A percentile compares a stretch with the other conserved stretches of the same genome.
These are phyloP conservation scores for Cruciata laevipes DNA, from an alignment of 257 asterid species.

Conservation along the genomic window DNA sequence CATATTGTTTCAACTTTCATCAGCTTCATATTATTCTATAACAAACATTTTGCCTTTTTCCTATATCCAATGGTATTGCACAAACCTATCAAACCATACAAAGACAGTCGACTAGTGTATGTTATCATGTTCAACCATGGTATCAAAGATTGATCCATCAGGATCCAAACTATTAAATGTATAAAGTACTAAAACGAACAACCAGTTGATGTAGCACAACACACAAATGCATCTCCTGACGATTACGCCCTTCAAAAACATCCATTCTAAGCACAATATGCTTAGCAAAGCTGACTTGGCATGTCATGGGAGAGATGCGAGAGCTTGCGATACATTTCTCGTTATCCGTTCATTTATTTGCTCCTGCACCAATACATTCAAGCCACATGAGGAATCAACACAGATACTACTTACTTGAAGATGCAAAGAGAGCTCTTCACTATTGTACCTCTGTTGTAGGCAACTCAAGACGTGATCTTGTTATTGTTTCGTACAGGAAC, in stretches of 20 bases:
- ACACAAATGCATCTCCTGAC: too few species aligned
- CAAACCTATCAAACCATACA: not conserved
- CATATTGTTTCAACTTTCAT: too few species aligned
- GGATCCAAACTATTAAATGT: not conserved
- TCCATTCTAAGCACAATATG: too few species aligned
- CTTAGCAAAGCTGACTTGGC: not conserved
- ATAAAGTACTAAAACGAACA: not conserved
- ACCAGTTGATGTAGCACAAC: not conserved
- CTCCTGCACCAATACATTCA: conserved; percentile 45
- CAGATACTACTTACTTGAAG: not conserved
- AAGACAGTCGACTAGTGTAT: not conserved
- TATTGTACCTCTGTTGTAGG: conserved; percentile 46
- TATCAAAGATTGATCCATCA: not conserved
- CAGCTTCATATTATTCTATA: not conserved
- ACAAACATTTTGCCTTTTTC: not conserved
- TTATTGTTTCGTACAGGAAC: conserved; percentile 76
- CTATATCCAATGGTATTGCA: not conserved
- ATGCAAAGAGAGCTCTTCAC: not conserved
- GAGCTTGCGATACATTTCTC: conserved; percentile 48
- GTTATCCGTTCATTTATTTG: conserved; percentile 72
- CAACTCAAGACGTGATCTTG: conserved; percentile 53
- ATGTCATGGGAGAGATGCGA: conserved; percentile 29
- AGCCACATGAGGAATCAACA: not conserved
- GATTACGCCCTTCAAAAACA: too few species aligned
- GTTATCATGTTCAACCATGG: not conserved